These are phyloP conservation scores for Verticillium zaregamsianum DNA, from an alignment of 2,329 filamentous ascomycete species.

Conservation along the genomic window DNA sequence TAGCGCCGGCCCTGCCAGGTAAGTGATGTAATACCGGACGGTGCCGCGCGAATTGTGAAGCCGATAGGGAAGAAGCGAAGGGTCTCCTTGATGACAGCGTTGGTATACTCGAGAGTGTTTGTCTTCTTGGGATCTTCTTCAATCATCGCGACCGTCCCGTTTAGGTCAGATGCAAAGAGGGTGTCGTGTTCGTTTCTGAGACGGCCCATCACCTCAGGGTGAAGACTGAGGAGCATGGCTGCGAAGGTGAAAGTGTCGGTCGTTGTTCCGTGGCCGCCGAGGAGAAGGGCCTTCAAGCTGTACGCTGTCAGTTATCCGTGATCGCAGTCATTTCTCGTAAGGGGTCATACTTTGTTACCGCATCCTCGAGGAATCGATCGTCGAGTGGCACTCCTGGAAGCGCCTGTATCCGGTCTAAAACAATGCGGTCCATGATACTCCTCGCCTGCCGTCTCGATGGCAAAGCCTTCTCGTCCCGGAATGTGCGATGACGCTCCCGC, in stretches of 20 bases:
- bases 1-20: constrained; percentile 32
- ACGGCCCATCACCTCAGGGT: constrained; percentile 13
- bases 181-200: constrained; percentile 18
- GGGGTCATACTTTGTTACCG: constrained; percentile 7
- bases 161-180: constrained; percentile 21
- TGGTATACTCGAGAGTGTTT: constrained; percentile 45
- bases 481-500: constrained; percentile 1
- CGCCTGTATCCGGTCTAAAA: constrained; percentile 15
- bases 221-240: constrained; percentile 16
- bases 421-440: constrained; percentile 18
- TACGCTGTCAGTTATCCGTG: not conserved
- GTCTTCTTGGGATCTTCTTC: constrained; percentile 39
- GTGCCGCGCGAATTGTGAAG: constrained; percentile 32
- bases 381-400: constrained; percentile 7
- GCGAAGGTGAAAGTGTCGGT: constrained; percentile 13
- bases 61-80: constrained; percentile 47
- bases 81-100: constrained; percentile 49
- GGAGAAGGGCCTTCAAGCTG: constrained; percentile 19
- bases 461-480: constrained; percentile 13
- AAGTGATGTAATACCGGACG: constrained; percentile 26
- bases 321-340: too few species aligned
- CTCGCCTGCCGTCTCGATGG: constrained; percentile 11
- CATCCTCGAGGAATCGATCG: constrained; percentile 16
- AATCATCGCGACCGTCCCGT: constrained; percentile 27
- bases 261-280: constrained; percentile 22